Base-by-base conservation (phyloP, 2,329 filamentous ascomycete species). In the Fonsecaea monophora region DNA sequence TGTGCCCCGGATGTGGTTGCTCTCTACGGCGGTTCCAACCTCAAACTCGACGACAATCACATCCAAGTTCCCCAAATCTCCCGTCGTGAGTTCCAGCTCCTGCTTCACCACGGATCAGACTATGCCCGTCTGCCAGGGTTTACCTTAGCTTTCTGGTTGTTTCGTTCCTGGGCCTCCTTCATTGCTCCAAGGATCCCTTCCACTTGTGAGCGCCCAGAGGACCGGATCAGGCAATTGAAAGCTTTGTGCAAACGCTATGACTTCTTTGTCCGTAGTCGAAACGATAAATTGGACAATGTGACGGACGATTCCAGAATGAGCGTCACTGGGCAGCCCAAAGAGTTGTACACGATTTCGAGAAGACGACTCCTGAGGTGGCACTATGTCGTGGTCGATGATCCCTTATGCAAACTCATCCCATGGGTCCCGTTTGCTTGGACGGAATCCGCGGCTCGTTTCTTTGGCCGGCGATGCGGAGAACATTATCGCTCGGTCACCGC, bases 401-500 rank as follows among this genome's bases (percentile, higher is more conserved):
- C 30, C n/a, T 15, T 54, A 54, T 54, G 32, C 50, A 54, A 54
- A n/a, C 50, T 54, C 25, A 54, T 30, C 21, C 50, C 25, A 13
- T 30, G 32, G 25, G 21, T 54, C 21, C 50, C 50, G 0, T 45
- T 8, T 10, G 40, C 40, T 45, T 45, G 35, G 37, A 25, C 32
- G 18, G 55, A 40, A 15, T 40, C 18, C 8, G 21, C 35, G 25
- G 30, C 38, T 35, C 55, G 35, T 8, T 37, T 38, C 13, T 25
- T 58, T 58, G 32, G 7, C 13, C 40, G 40, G 18, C n/a, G 40
- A n/a, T 61, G 15, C 7, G 30, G 2, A 6, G 42, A 25, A 2
- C 62, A 55, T 12, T 30, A 68, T 37, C 35, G 21, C 6, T 30
- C 65, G 18, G 63, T 71, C 53, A 50, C 70, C 25, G 59, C 55